Conservation (phyloP, 257 asterid species). For the Leptodermis oblonga region DNA sequence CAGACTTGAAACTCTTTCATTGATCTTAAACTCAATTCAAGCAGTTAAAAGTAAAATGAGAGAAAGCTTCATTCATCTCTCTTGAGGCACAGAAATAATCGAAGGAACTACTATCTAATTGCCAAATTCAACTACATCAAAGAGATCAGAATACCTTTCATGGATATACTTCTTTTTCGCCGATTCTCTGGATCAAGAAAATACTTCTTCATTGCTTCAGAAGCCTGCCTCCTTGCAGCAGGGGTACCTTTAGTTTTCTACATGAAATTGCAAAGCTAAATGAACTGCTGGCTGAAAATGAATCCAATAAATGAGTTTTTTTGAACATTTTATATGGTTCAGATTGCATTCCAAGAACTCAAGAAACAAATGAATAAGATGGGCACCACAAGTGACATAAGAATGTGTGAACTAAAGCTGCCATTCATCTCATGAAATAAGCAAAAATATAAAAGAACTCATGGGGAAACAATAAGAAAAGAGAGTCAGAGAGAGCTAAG, state of each 20-base stretch:
- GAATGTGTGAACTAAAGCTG: background rate
- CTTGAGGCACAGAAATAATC: background rate
- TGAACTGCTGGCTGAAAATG: background rate
- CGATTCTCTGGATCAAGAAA: constrained; percentile 86
- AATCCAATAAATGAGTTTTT: background rate
- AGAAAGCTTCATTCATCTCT: background rate
- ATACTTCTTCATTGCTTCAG: constrained; percentile 78
- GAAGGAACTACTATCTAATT: background rate
- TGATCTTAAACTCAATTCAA: background rate
- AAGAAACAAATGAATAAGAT: background rate
- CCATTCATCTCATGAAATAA: background rate
- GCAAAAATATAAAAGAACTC: too few relatives aligned
- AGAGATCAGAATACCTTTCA: constrained; percentile 55
- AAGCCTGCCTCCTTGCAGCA: constrained; percentile 78
- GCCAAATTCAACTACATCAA: background rate
- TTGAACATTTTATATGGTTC: background rate
- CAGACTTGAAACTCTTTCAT: background rate
- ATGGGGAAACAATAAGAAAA: background rate
- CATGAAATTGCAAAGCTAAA: background rate
- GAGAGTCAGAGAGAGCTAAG: background rate
- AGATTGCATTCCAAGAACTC: background rate
- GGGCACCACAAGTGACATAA: background rate
- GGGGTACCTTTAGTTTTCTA: constrained; percentile 80
- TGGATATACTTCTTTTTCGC: constrained; percentile 76
- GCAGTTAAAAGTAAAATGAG: background rate